Evolutionary conservation across 495 filamentous ascomycete genomes (phyloP), one percentile per base, ranked within the genome.

Genomic region (Penicillium ucsense): DNA sequence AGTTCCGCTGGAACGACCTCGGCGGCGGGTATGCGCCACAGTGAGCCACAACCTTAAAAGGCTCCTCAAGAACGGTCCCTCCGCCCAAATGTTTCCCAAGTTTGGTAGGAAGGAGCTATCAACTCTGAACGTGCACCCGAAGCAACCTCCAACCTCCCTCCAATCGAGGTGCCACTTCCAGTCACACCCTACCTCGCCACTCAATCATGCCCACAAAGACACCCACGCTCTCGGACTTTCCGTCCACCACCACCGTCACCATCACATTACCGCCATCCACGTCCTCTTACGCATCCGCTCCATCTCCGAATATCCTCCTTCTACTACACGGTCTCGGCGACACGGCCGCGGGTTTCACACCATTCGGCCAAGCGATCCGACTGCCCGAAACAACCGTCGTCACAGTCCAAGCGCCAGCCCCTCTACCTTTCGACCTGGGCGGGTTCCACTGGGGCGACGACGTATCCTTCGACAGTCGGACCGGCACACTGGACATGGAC

Each of bases 361-460:
- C 64, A n/a, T 82, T 96, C 49, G 88, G 78, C 35, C 67, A 67
- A n/a, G 78, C 81, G 51, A 66, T 96, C n/a, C 63, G 76, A 37
- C 80, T 96, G 8, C 88, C 90, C 0, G 85, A 89, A 57, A 92
- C 94, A 37, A 75, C 79, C 31, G 77, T 80, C 56, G 73, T 98
- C 33, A 79, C 88, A 4, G 62, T 97, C 29, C 84, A 82, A 60
- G 92, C 80, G 0, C 81, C 84, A 0, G 72, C 66, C n/a, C 79
- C 80, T 0, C 67, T 97, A 3, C 89, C 90, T 5, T 79, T 88
- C 43, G 73, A 83, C 30, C 67, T 90, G 0, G 73, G 79, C 8
- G 88, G 87, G 27, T 96, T 81, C 60, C 89, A 96, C 66, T 97
- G 90, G 91, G 89, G 89, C 43, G 87, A 97, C 62, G 91, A 98